Conservation (phyloP, 2,329 filamentous ascomycete species). For the Sarocladiaceae sp. region DNA sequence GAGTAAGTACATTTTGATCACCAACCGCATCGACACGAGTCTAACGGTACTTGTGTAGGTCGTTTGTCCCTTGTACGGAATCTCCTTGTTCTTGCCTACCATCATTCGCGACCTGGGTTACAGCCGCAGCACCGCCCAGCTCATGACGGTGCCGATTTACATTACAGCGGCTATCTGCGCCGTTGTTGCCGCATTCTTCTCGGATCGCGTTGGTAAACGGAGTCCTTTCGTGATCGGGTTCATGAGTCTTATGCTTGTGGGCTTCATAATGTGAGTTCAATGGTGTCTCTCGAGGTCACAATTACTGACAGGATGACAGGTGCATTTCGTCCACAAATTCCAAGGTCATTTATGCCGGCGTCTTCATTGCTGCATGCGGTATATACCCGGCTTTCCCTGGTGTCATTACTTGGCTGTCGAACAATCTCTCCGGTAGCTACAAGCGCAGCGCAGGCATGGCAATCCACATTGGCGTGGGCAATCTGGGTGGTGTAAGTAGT, state of each 20-base stretch:
- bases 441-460: conserved; percentile 66
- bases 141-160: conserved; percentile 59
- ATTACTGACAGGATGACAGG: conserved; percentile 34
- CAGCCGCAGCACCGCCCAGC: conserved; percentile 52
- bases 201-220: conserved; percentile 49
- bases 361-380: conserved; percentile 71
- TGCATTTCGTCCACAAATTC: conserved; percentile 56
- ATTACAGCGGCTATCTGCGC: conserved; percentile 60
- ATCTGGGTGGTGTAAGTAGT: conserved; percentile 44
- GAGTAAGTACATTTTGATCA: conserved; percentile 49
- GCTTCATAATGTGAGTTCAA: conserved; percentile 48
- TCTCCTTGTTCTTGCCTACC: conserved; percentile 58
- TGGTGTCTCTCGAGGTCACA: neutral
- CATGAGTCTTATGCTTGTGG: conserved; percentile 49
- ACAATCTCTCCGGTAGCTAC: conserved; percentile 65
- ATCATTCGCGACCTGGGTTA: conserved; percentile 60
- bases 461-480: conserved; percentile 58
- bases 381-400: conserved; percentile 80
- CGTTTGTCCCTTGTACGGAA: conserved; percentile 50
- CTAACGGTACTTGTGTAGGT: conserved; percentile 29
- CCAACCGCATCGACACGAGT: too few species aligned
- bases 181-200: conserved; percentile 48
- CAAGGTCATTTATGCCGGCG: conserved; percentile 65
- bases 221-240: conserved; percentile 52
- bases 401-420: conserved; percentile 73